These are phyloP conservation scores for Myriosclerotinia duriaeana DNA, from an alignment of 2,329 filamentous ascomycete species.

Conservation along the genomic window DNA sequence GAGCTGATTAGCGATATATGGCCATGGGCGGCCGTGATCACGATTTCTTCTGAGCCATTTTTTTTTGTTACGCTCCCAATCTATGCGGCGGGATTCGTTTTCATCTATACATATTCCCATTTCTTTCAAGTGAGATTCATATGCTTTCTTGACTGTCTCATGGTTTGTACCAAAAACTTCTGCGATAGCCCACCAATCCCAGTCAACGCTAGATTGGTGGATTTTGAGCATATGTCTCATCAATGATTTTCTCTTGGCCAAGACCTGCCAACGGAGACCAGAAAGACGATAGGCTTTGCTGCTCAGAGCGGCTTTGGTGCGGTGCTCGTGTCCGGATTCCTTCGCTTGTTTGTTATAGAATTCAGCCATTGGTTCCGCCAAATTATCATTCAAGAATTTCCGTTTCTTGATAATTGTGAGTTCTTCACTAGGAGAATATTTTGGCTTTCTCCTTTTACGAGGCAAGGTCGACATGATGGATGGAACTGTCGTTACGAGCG, in stretches of 20 bases:
- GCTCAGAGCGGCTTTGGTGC: background rate
- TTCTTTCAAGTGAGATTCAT: background rate
- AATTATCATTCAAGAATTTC: background rate
- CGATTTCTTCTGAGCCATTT: background rate
- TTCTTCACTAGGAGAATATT: background rate
- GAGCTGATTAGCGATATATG: slow-evolving; percentile 2
- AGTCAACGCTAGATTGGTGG: slow-evolving; percentile 2
- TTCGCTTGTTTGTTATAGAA: background rate
- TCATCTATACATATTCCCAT: background rate
- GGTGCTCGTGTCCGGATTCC: slow-evolving; percentile 6
- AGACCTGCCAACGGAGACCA: background rate
- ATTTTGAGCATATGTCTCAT: slow-evolving; percentile 6
- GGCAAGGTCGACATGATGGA: background rate
- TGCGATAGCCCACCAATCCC: slow-evolving; percentile 7
- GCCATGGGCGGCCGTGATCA: slow-evolving; percentile 11
- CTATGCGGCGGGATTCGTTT: background rate
- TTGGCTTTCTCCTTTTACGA: background rate
- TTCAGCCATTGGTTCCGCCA: slow-evolving; percentile 12
- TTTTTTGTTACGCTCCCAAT: background rate
- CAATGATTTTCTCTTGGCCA: background rate
- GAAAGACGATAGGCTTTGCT: background rate
- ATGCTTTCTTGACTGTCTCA: background rate
- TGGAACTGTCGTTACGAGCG: background rate
- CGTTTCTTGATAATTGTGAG: background rate
- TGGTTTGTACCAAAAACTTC: slow-evolving; percentile 13